Evolutionary conservation across 1,284 basidiomycete genomes (phyloP).

Genomic region (Cutaneotrichosporon spelunceum): DNA sequence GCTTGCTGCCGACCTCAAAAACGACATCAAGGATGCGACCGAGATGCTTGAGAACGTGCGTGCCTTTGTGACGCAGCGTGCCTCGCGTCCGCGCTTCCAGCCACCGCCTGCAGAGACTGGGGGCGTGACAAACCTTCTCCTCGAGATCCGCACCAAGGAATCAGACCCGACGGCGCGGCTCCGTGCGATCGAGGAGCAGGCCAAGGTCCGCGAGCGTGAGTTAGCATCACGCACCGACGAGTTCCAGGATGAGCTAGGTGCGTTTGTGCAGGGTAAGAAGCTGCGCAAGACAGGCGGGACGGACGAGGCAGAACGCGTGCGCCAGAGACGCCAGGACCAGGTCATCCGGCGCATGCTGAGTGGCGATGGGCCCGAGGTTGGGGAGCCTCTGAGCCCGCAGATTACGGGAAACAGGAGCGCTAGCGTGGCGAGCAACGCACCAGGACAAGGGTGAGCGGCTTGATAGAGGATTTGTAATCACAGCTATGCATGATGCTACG

Average conservation of each 20-base stretch:
- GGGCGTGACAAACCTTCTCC: conserved; percentile 63
- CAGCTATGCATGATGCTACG: background rate
- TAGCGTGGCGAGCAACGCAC: background rate
- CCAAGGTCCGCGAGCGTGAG: conserved; percentile 72
- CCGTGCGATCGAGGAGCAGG: conserved; percentile 84
- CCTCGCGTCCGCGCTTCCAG: conserved; percentile 40
- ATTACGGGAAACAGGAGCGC: background rate
- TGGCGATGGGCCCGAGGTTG: conserved; percentile 19
- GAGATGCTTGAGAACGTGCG: conserved; percentile 84
- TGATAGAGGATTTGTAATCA: background rate
- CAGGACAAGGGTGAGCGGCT: background rate
- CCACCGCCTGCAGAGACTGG: conserved; percentile 25
- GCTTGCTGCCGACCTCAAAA: conserved; percentile 78
- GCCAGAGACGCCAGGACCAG: conserved; percentile 76
- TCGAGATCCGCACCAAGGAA: conserved; percentile 79
- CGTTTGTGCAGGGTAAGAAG: conserved; percentile 78
- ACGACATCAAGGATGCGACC: conserved; percentile 82
- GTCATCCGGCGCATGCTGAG: conserved; percentile 82
- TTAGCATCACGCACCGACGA: conserved; percentile 61
- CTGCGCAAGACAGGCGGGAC: conserved; percentile 91
- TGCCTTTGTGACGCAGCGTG: conserved; percentile 74
- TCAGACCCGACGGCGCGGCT: conserved; percentile 74
- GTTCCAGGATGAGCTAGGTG: conserved; percentile 72
- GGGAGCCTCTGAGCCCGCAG: background rate
- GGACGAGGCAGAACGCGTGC: conserved; percentile 80